Percentiles rank a stretch among this genome's conserved stretches.
phyloP scores from a whole-genome alignment of 2,329 filamentous ascomycete species.

The Stemphylium beticola region DNA sequence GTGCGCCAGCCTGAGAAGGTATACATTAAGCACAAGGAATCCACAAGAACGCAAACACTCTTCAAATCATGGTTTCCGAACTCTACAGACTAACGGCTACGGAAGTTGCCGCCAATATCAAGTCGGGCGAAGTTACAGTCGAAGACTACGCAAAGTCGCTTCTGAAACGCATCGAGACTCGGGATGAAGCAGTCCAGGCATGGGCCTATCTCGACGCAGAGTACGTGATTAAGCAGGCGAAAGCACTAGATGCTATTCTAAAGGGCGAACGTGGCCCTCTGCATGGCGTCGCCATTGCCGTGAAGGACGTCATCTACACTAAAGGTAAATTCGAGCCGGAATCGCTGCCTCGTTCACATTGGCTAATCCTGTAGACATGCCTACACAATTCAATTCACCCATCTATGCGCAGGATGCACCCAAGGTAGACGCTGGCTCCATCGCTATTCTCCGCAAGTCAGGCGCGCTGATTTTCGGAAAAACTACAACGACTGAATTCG shows the following conservation, averaged over 20 bases:
- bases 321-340: conserved; percentile 39
- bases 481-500: conserved; percentile 70
- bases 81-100: conserved; percentile 32
- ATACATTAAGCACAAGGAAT: too few relatives aligned
- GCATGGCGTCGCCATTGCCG: conserved; percentile 63
- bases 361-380: conserved; percentile 54
- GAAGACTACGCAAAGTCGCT: conserved; percentile 40
- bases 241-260: conserved; percentile 58
- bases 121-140: conserved; percentile 31
- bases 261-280: conserved; percentile 58
- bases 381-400: conserved; percentile 62
- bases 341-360: background rate
- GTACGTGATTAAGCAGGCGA: conserved; percentile 59
- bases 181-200: conserved; percentile 35
- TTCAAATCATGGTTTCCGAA: conserved; percentile 5
- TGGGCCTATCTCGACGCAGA: conserved; percentile 41
- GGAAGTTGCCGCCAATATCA: conserved; percentile 30
- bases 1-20: too few relatives aligned
- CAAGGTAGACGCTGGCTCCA: conserved; percentile 59
- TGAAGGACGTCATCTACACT: conserved; percentile 65
- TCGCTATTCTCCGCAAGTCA: conserved; percentile 60
- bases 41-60: background rate
- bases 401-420: conserved; percentile 58
- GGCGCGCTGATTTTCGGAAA: conserved; percentile 64
- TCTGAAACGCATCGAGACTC: conserved; percentile 31